Evolutionary conservation across 2,329 filamentous ascomycete genomes (phyloP).

Genomic region (Hypomyces perniciosus): DNA sequence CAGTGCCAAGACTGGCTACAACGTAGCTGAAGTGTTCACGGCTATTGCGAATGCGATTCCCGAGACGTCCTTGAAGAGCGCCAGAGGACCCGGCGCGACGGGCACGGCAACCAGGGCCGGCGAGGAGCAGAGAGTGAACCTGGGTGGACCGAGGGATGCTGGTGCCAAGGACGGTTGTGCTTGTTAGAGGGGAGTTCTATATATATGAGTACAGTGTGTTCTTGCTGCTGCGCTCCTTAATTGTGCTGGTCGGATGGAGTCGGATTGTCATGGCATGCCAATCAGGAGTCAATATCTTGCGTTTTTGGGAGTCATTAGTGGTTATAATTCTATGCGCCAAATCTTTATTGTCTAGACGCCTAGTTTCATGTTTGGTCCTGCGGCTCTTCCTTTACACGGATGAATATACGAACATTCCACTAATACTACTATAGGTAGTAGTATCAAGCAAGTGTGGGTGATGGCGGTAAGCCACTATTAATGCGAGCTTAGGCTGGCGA

Average conservation of each 20-base stretch:
- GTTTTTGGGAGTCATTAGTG: slow-evolving; percentile 15
- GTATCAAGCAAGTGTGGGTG: no score
- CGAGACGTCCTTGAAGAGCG: slow-evolving; percentile 89
- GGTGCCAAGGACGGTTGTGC: slow-evolving; percentile 88
- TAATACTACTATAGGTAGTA: no score
- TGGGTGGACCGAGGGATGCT: slow-evolving; percentile 65
- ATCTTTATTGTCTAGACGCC: slow-evolving; percentile 10
- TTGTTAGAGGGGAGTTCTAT: slow-evolving; percentile 49
- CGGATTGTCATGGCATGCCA: slow-evolving; percentile 16
- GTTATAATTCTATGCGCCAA: slow-evolving; percentile 13
- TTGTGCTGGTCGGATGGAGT: slow-evolving; percentile 13
- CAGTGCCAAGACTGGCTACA: slow-evolving; percentile 90
- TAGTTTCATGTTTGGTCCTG: neutral
- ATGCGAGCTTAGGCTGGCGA: no score
- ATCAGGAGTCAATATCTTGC: slow-evolving; percentile 15
- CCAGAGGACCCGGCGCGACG: slow-evolving; percentile 64
- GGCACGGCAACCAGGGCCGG: slow-evolving; percentile 52
- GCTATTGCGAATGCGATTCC: slow-evolving; percentile 98
- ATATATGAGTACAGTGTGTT: slow-evolving; percentile 5
- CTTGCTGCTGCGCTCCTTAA: slow-evolving; percentile 1
- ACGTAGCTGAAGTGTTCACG: slow-evolving; percentile 93
- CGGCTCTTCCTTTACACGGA: no score
- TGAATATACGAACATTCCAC: no score
- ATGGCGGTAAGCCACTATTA: no score
- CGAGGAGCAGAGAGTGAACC: slow-evolving; percentile 73